Conservation (phyloP, 495 filamentous ascomycete genomes). For the Pyrenula massariospora region DNA sequence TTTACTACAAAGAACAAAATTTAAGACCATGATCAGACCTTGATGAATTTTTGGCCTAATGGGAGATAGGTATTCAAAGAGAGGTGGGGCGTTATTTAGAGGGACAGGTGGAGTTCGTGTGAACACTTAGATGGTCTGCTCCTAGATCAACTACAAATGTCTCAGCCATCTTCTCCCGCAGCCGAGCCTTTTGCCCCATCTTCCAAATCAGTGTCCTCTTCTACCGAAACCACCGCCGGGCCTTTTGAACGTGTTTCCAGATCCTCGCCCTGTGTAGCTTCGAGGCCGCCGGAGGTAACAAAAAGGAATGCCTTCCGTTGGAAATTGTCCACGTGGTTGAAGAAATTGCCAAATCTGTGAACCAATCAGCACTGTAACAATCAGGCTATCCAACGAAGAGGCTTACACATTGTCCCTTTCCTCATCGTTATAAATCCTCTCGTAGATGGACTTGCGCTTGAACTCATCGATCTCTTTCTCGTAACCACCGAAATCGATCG, state of each 20-base stretch:
- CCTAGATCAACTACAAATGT: too few species aligned
- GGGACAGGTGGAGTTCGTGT: too few species aligned
- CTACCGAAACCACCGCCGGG: background rate
- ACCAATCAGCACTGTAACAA: background rate
- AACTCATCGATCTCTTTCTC: constrained; percentile 72
- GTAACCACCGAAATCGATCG: constrained; percentile 67
- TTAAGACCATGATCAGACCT: too few species aligned
- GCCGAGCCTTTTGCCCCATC: background rate
- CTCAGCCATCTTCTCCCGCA: background rate
- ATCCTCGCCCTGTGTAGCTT: constrained; percentile 30
- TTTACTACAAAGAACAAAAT: too few species aligned
- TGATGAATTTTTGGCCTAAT: too few species aligned
- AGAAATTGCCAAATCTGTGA: constrained; percentile 65
- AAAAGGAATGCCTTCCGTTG: constrained; percentile 63
- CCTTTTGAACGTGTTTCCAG: background rate
- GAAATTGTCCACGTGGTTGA: constrained; percentile 75
- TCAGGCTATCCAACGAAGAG: background rate
- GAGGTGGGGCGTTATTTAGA: too few species aligned
- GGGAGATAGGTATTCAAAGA: too few species aligned
- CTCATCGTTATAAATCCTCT: constrained; percentile 80
- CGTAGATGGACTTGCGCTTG: constrained; percentile 88
- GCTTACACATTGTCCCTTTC: constrained; percentile 65
- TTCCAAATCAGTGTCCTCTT: background rate
- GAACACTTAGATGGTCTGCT: too few species aligned
- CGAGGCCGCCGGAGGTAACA: constrained; percentile 53